Percentiles rank a stretch among this genome's conserved stretches.
phyloP scores from a whole-genome alignment of 768 basidiomycete species.

The Termitomyces sp. region DNA sequence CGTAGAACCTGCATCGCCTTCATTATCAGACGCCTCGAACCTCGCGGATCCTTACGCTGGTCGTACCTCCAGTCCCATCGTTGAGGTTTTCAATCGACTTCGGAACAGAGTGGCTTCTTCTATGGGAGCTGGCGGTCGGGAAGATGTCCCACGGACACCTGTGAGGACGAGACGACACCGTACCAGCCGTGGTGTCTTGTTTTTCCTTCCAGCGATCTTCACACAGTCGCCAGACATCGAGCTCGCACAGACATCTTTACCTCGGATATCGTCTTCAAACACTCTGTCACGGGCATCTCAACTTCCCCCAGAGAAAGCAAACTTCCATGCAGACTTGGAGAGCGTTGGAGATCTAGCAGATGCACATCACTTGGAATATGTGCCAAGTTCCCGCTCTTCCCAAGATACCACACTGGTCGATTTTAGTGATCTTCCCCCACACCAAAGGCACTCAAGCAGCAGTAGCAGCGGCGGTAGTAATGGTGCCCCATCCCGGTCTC shows the following conservation, averaged over 20 bases:
- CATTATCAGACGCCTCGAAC: conserved; percentile 41
- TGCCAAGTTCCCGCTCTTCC: conserved; percentile 12
- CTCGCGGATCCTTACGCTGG: conserved; percentile 37
- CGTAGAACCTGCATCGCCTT: conserved; percentile 45
- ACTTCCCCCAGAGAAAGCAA: conserved; percentile 41
- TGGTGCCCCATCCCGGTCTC: conserved; percentile 16
- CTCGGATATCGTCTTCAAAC: conserved; percentile 18
- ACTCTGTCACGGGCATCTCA: conserved; percentile 17
- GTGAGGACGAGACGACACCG: conserved; percentile 40
- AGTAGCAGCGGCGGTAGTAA: conserved; percentile 11
- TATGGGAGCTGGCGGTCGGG: conserved; percentile 29
- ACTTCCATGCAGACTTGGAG: conserved; percentile 29
- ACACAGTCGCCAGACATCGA: conserved; percentile 45
- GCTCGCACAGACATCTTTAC: conserved; percentile 24
- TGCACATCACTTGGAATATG: conserved; percentile 5
- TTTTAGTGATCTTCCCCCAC: conserved; percentile 14
- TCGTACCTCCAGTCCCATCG: conserved; percentile 37
- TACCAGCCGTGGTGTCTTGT: conserved; percentile 56
- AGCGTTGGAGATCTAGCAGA: conserved; percentile 20
- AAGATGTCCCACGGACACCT: conserved; percentile 39
- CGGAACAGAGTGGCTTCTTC: conserved; percentile 47
- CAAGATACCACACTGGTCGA: conserved; percentile 15
- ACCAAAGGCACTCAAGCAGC: conserved; percentile 16
- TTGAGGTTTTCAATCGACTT: conserved; percentile 50
- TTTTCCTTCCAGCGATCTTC: conserved; percentile 81